Evolutionary conservation across 306 rosid genomes (phyloP), one percentile per base, ranked within the genome.

Genomic region (Medicago truncatula): DNA sequence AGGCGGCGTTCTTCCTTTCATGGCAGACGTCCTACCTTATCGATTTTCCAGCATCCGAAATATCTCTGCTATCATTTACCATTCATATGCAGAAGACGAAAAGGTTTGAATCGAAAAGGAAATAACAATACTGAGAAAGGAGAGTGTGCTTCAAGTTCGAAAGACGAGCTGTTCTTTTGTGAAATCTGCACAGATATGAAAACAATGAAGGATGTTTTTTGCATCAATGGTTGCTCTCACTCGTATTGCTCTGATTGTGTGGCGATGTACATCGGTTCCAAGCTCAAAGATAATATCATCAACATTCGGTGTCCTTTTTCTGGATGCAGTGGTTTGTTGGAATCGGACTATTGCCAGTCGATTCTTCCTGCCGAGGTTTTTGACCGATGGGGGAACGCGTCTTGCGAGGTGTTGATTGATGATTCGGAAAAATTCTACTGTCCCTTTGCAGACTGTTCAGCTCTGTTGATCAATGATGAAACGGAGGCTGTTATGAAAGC

Each of bases 401-500:
- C 70, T 38, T 85, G 87, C 0, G 87, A 85, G 70, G 75, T 76
- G 0, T 11, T 68, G 28, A 72, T 85, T 0, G 23, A 50, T 4
- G 74, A 6, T 0, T 28, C 64, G 5, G 57, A 83, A 13, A 85
- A 73, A 23, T 76, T 83, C 17, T 81, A 83, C 15, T 85, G 89
- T 10, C 88, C 89, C 0, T 85, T 58, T 1, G 70, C 74, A 47
- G 85, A 83, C 17, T 88, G 89, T 9, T 73, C 85, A 0, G 86
- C 76, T 1, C 38, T 84, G 17, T 0, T 85, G 76, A 70, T 9
- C 85, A 47, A 47, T 11, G 86, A 84, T 1, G 83, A 68, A 1
- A 31, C 4, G 13, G 73, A 47, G 12, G 12, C 7, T 0, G 70
- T 79, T 2, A 82, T 9, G 11, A 64, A 77, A 34, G 70, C 78